Percentiles rank a stretch among this genome's conserved stretches.
These are phyloP conservation scores for Eleusine coracana DNA, from an alignment of 176 grass and related monocot genomes.

Conservation along the genomic window DNA sequence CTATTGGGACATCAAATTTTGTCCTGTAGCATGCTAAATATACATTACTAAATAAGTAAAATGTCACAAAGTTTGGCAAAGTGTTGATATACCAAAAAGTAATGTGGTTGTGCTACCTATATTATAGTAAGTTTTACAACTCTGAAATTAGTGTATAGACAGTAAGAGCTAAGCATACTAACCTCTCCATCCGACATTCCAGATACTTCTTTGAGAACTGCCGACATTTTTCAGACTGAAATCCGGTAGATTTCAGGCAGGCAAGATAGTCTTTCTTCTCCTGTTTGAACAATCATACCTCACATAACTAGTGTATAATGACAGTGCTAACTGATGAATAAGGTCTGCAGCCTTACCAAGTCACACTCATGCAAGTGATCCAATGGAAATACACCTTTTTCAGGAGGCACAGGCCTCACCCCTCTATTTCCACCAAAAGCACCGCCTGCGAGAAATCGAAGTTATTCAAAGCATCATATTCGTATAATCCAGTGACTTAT, in stretches of 20 bases:
- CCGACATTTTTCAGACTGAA: slow-evolving; percentile 72
- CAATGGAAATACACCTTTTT: slow-evolving; percentile 93
- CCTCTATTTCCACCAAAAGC: slow-evolving; percentile 92
- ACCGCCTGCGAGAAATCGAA: slow-evolving; percentile 58
- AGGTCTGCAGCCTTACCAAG: slow-evolving; percentile 47
- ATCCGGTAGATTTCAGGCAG: slow-evolving; percentile 76
- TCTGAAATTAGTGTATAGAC: background rate
- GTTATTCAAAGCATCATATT: slow-evolving; percentile 7
- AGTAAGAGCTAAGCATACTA: slow-evolving; percentile 14
- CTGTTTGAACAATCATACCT: slow-evolving; percentile 45
- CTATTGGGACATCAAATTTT: background rate
- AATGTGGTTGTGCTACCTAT: background rate
- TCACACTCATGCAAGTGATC: slow-evolving; percentile 91
- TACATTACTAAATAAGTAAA: background rate
- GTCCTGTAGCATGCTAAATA: background rate
- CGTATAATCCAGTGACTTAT: too few species aligned
- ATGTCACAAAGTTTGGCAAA: slow-evolving; percentile 5
- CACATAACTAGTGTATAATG: background rate
- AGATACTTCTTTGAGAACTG: slow-evolving; percentile 75
- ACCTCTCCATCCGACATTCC: slow-evolving; percentile 81
- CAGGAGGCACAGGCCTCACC: slow-evolving; percentile 79
- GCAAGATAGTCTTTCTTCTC: slow-evolving; percentile 90
- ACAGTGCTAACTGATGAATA: background rate
- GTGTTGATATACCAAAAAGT: slow-evolving; percentile 8
- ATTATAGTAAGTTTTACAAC: background rate